Conservation (phyloP, 257 asterid genomes). For the Sherardia arvensis region DNA sequence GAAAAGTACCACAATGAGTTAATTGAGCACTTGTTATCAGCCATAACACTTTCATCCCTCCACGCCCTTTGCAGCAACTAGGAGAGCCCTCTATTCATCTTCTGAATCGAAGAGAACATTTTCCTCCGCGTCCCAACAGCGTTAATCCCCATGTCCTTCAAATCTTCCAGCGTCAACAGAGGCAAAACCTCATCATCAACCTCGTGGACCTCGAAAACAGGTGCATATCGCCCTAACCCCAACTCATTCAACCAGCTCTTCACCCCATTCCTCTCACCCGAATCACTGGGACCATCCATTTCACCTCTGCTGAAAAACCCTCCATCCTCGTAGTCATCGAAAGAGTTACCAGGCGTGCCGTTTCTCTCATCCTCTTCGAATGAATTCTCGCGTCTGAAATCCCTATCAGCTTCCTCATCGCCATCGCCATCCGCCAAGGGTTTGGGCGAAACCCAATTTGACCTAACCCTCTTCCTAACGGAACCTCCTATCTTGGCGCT, state of each 20-base stretch:
- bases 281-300: constrained; percentile 21
- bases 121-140: constrained; percentile 76
- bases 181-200: constrained; percentile 78
- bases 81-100: constrained; percentile 52
- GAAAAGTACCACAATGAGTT: constrained; percentile 9
- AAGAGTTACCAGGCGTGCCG: constrained; percentile 45
- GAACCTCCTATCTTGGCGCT: constrained; percentile 10
- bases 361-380: constrained; percentile 46
- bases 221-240: constrained; percentile 61
- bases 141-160: constrained; percentile 78
- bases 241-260: constrained; percentile 68
- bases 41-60: constrained; percentile 1
- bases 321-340: constrained; percentile 32
- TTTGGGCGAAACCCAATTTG: constrained; percentile 45
- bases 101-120: constrained; percentile 55
- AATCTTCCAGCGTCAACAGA: constrained; percentile 71
- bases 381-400: constrained; percentile 30
- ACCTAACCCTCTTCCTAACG: constrained; percentile 43
- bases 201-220: constrained; percentile 69
- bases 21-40: constrained; percentile 1
- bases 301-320: constrained; percentile 58
- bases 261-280: constrained; percentile 47
- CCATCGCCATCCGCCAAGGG: constrained; percentile 13
- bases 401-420: constrained; percentile 8
- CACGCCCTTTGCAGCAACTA: constrained; percentile 19